phyloP scores from a whole-genome alignment of 345 rosid genomes.

The Murraya paniculata region DNA sequence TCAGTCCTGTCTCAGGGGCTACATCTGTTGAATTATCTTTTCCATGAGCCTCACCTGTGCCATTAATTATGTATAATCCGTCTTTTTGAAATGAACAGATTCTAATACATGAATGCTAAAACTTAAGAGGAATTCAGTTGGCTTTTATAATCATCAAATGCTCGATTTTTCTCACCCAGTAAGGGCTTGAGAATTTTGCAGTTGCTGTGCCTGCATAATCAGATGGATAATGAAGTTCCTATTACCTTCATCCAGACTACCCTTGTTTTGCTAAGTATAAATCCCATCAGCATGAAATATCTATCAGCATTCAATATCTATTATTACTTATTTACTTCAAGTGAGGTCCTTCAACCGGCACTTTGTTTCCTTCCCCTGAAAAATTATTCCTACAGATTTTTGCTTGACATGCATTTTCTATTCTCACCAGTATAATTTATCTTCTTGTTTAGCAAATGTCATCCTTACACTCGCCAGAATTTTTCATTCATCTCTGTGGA shows the following conservation, averaged over 20 bases:
- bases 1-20: background rate
- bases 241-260: background rate
- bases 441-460: background rate
- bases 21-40: background rate
- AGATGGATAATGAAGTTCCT: background rate
- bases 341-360: too few species aligned
- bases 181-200: background rate
- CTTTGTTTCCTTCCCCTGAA: too few species aligned
- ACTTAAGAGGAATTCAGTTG: background rate
- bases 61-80: background rate
- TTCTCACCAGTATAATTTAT: background rate
- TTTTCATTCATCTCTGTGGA: background rate
- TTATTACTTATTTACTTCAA: too few species aligned
- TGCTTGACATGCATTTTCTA: background rate
- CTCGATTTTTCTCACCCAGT: background rate
- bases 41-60: background rate
- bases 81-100: background rate
- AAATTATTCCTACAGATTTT: background rate
- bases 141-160: background rate
- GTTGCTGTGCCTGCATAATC: background rate
- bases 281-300: background rate
- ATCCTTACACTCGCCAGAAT: background rate
- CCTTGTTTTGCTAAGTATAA: background rate
- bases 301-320: background rate
- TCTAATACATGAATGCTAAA: background rate